These are phyloP conservation scores for Luffa aegyptiaca DNA, from an alignment of 306 rosid species.

Conservation along the genomic window DNA sequence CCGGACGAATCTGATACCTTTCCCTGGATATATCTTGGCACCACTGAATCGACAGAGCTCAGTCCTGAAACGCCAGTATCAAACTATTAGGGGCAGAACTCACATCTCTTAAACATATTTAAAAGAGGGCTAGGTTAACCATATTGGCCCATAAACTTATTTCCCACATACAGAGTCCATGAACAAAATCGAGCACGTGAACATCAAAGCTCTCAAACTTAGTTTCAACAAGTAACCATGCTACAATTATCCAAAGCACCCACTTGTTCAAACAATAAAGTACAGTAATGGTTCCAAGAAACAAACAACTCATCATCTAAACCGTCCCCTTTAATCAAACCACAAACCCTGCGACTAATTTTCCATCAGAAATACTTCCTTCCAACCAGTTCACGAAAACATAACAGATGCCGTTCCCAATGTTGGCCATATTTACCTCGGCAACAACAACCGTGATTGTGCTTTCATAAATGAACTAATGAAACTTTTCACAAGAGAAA, in stretches of 20 bases:
- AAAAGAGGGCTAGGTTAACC: background rate
- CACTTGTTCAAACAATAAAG: background rate
- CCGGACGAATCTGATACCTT: slow-evolving; percentile 71
- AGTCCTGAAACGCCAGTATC: slow-evolving; percentile 37
- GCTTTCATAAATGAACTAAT: background rate
- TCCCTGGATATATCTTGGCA: slow-evolving; percentile 82
- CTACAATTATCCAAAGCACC: background rate
- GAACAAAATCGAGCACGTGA: background rate
- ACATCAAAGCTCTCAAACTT: background rate
- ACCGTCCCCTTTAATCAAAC: background rate
- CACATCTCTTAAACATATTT: background rate
- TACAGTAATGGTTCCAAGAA: background rate
- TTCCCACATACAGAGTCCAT: background rate
- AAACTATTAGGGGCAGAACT: background rate
- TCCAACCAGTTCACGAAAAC: background rate
- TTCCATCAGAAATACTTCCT: background rate
- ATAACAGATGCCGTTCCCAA: background rate
- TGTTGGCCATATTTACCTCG: background rate
- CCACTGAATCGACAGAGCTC: slow-evolving; percentile 89
- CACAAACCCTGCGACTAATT: background rate
- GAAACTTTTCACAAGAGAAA: background rate
- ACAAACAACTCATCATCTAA: background rate
- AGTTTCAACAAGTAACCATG: background rate
- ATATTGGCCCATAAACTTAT: background rate
- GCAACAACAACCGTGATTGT: background rate